phyloP scores from a whole-genome alignment of 768 basidiomycete genomes.

The Lanmaoa pseudosensibilis region DNA sequence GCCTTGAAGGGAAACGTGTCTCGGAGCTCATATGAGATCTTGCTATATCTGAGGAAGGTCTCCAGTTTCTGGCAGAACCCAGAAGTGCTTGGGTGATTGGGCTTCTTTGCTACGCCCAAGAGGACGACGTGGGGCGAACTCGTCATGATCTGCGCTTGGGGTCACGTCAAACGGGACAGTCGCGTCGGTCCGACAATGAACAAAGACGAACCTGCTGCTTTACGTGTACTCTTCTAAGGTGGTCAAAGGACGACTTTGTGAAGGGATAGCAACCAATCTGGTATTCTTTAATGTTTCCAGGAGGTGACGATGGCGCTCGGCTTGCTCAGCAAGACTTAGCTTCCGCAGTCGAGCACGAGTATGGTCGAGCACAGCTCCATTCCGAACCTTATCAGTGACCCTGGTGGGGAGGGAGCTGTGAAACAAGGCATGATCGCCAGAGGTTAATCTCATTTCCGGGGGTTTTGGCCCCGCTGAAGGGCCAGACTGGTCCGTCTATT shows the following conservation, averaged over 20 bases:
- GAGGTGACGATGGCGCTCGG: background rate
- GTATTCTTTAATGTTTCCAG: background rate
- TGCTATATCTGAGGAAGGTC: slow-evolving; percentile 29
- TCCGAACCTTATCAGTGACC: background rate
- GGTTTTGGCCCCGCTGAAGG: background rate
- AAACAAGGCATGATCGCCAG: background rate
- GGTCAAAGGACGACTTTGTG: background rate
- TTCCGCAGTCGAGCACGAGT: slow-evolving; percentile 4
- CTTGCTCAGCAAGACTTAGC: background rate
- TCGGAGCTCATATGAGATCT: slow-evolving; percentile 29
- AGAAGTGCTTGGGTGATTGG: slow-evolving; percentile 24
- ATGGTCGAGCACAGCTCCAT: background rate
- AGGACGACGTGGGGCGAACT: slow-evolving; percentile 25
- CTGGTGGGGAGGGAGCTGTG: background rate
- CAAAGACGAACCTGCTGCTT: background rate
- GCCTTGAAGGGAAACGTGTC: slow-evolving; percentile 26
- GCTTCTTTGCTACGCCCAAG: slow-evolving; percentile 25
- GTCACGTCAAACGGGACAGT: background rate
- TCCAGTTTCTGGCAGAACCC: slow-evolving; percentile 38
- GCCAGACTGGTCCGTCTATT: no score
- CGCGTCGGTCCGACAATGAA: background rate
- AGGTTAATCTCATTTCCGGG: background rate
- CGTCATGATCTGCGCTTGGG: slow-evolving; percentile 13
- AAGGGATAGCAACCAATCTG: background rate
- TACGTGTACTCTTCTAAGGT: background rate